Evolutionary conservation across 164 flowering plant species (phyloP).

Genomic region (Vitis labrusca): DNA sequence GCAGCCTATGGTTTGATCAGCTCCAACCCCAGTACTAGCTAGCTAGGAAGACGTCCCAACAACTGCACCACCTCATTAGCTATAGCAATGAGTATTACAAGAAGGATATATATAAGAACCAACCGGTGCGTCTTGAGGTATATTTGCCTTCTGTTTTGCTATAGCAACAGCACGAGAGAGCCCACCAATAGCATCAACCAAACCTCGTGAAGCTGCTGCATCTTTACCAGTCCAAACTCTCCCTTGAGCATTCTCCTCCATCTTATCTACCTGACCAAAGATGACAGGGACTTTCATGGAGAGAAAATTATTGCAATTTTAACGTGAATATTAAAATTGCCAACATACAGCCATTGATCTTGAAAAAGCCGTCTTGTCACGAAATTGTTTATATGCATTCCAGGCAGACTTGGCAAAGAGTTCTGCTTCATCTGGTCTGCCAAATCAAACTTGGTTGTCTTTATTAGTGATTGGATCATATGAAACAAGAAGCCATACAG

Average conservation of each 20-base stretch:
- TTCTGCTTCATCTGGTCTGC: constrained; percentile 91
- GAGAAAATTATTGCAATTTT: neutral
- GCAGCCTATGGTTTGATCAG: too few relatives aligned
- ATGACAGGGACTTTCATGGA: neutral
- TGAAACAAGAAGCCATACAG: neutral
- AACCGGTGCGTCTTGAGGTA: constrained; percentile 73
- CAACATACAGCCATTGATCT: constrained; percentile 86
- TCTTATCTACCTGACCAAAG: constrained; percentile 66
- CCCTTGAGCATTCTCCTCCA: constrained; percentile 93
- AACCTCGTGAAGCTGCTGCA: constrained; percentile 82
- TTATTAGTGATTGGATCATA: neutral
- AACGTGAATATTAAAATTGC: neutral
- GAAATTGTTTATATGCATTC: constrained; percentile 69
- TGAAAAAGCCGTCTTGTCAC: constrained; percentile 91
- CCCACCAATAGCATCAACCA: constrained; percentile 96
- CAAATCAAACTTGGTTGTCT: constrained; percentile 1
- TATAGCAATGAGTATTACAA: neutral
- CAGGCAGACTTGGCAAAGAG: constrained; percentile 83
- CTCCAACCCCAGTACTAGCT: too few relatives aligned
- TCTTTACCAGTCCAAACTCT: constrained; percentile 95
- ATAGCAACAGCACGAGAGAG: constrained; percentile 86
- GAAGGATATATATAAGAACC: neutral
- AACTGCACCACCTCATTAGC: too few relatives aligned
- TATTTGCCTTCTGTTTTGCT: constrained; percentile 84
- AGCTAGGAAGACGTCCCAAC: too few relatives aligned